phyloP scores from a whole-genome alignment of 208 protist species.

The Novymonas esmeraldas region DNA sequence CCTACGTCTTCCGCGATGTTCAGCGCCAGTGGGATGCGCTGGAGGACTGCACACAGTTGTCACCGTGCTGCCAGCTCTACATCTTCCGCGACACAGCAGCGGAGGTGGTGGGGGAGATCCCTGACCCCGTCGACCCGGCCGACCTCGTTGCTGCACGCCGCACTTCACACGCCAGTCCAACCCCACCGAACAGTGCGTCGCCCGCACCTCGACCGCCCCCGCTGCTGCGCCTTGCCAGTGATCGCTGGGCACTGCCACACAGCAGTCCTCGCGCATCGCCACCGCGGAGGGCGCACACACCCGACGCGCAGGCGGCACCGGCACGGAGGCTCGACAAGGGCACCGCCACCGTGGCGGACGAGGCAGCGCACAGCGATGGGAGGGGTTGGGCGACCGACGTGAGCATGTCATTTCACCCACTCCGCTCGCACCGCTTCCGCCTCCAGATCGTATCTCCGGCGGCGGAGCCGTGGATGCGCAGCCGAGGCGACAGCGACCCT shows the following conservation, averaged over 20 bases:
- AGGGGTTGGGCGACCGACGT: background rate
- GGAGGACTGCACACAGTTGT: slow-evolving; percentile 46
- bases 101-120: slow-evolving; percentile 2
- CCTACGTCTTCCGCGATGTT: slow-evolving; percentile 60
- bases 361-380: background rate
- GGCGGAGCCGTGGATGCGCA: background rate
- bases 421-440: slow-evolving; percentile 24
- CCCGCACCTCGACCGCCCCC: background rate
- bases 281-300: too few species aligned
- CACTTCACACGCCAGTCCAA: background rate
- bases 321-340: background rate
- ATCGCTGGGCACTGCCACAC: background rate
- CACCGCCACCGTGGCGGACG: too few species aligned
- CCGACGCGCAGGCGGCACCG: too few species aligned
- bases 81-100: slow-evolving; percentile 46
- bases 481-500: too few species aligned
- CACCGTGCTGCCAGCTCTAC: slow-evolving; percentile 73
- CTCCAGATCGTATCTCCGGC: slow-evolving; percentile 23
- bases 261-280: too few species aligned
- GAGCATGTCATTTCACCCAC: background rate
- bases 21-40: slow-evolving; percentile 56
- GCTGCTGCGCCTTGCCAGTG: background rate
- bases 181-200: background rate
- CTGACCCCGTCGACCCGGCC: background rate
- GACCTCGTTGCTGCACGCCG: background rate